Conservation (phyloP, 352 stramenopile species). For the Phytophthora syringae region DNA sequence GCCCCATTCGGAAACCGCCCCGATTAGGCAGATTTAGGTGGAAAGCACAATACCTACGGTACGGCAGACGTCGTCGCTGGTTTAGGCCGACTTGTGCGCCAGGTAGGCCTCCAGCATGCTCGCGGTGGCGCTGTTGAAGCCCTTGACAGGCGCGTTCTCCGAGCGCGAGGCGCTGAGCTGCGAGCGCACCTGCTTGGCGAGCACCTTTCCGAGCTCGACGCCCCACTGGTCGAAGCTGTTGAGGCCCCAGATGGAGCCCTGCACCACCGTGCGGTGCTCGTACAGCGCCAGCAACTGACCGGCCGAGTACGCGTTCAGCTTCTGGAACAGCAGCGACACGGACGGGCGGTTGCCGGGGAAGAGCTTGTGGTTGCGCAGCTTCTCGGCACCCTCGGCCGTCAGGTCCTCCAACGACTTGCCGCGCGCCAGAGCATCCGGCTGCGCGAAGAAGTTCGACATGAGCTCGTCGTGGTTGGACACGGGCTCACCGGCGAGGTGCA, state of each 20-base stretch:
- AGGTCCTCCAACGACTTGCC: conserved; percentile 97
- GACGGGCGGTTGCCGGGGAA: conserved; percentile 98
- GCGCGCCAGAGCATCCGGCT: conserved; percentile 97
- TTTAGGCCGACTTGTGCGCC: conserved; percentile 69
- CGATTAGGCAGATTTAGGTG: background rate
- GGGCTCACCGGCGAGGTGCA: conserved; percentile 74
- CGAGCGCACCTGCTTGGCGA: conserved; percentile 95
- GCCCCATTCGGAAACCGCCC: too few species aligned
- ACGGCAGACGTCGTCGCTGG: background rate
- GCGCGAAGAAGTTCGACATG: conserved; percentile 99
- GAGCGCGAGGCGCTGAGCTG: conserved; percentile 88
- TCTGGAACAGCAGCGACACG: conserved; percentile 96
- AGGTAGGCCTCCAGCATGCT: conserved; percentile 94
- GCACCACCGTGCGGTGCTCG: conserved; percentile 97
- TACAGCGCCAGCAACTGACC: conserved; percentile 98
- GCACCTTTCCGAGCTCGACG: conserved; percentile 98
- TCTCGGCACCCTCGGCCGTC: conserved; percentile 90
- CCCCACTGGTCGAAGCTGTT: conserved; percentile 99
- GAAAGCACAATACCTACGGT: background rate
- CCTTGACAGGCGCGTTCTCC: conserved; percentile 80
- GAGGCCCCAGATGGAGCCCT: conserved; percentile 99
- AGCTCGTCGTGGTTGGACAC: conserved; percentile 99
- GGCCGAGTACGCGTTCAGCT: conserved; percentile 94
- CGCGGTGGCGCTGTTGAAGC: conserved; percentile 95
- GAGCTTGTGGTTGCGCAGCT: conserved; percentile 95